A percentile compares a stretch with the other conserved stretches of the same genome.
Evolutionary conservation across 2,329 filamentous ascomycete genomes (phyloP).

Genomic region (Fusarium illudens): DNA sequence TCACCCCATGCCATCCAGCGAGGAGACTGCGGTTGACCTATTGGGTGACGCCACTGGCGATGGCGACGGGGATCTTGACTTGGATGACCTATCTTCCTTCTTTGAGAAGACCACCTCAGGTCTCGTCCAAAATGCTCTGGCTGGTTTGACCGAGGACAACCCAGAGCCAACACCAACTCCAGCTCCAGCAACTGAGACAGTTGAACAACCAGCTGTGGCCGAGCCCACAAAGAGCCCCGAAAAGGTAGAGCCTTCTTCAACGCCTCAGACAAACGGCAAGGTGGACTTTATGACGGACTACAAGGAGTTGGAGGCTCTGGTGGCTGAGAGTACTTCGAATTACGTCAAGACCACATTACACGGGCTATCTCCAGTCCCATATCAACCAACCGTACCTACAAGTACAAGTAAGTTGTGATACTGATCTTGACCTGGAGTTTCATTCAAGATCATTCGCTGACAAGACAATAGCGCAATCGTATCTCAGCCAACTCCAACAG

Average conservation of each 20-base stretch:
- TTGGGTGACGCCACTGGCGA: conserved; percentile 43
- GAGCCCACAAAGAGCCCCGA: conserved; percentile 40
- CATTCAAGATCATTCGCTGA: conserved; percentile 39
- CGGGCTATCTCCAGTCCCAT: conserved; percentile 53
- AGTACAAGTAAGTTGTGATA: conserved; percentile 47
- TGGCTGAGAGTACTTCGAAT: conserved; percentile 55
- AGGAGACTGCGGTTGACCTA: conserved; percentile 39
- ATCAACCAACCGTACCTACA: conserved; percentile 53
- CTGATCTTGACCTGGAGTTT: neutral
- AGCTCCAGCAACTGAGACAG: conserved; percentile 27
- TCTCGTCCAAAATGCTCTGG: conserved; percentile 52
- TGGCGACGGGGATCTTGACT: conserved; percentile 47
- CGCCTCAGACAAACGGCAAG: conserved; percentile 44
- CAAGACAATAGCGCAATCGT: conserved; percentile 48
- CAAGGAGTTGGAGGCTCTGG: conserved; percentile 54
- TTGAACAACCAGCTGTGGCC: conserved; percentile 31
- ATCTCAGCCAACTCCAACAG: conserved; percentile 51
- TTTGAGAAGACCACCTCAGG: conserved; percentile 54
- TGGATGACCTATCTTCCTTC: conserved; percentile 54
- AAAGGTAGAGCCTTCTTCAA: conserved; percentile 30
- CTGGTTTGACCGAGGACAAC: conserved; percentile 47
- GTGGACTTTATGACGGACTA: conserved; percentile 50
- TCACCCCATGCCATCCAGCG: conserved; percentile 46
- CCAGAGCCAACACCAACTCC: conserved; percentile 8
- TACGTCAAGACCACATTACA: conserved; percentile 56